Evolutionary conservation across 768 basidiomycete genomes (phyloP).

Genomic region (Candolleomyces efflorescens): DNA sequence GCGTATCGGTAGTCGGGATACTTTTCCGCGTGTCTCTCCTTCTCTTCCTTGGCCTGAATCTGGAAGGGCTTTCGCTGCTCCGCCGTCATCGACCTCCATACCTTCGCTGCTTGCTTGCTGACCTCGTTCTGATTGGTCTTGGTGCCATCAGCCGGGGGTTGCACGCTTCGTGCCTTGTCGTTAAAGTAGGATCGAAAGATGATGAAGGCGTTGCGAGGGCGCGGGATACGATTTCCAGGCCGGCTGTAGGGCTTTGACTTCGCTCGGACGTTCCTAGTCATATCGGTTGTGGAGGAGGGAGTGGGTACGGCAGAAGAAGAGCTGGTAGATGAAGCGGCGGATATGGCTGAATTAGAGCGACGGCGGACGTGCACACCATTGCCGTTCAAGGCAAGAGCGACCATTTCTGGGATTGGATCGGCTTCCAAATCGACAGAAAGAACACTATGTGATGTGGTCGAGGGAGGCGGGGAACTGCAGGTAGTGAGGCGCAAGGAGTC

Average conservation of each 20-base stretch:
- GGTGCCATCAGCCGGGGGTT: slow-evolving; percentile 9
- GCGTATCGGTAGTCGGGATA: slow-evolving; percentile 47
- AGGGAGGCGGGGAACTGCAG: not conserved
- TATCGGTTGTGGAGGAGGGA: not conserved
- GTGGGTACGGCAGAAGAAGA: not conserved
- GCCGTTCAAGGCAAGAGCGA: not conserved
- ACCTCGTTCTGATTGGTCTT: slow-evolving; percentile 32
- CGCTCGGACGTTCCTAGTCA: not conserved
- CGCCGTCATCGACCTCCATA: slow-evolving; percentile 46
- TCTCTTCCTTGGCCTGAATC: slow-evolving; percentile 36
- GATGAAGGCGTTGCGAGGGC: slow-evolving; percentile 46
- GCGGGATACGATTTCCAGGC: slow-evolving; percentile 21
- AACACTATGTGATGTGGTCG: not conserved
- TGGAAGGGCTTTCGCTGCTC: slow-evolving; percentile 35
- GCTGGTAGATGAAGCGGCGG: not conserved
- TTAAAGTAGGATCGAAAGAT: slow-evolving; percentile 47
- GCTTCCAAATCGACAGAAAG: not conserved
- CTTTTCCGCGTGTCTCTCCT: slow-evolving; percentile 42
- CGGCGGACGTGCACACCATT: not conserved
- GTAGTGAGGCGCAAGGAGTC: not conserved
- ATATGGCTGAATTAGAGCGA: not conserved
- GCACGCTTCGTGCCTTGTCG: slow-evolving; percentile 9
- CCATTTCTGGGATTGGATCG: not conserved
- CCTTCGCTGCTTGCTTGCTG: slow-evolving; percentile 55
- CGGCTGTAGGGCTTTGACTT: slow-evolving; percentile 1